phyloP scores from a whole-genome alignment of 495 filamentous ascomycete genomes.

The Zalerion maritima region DNA sequence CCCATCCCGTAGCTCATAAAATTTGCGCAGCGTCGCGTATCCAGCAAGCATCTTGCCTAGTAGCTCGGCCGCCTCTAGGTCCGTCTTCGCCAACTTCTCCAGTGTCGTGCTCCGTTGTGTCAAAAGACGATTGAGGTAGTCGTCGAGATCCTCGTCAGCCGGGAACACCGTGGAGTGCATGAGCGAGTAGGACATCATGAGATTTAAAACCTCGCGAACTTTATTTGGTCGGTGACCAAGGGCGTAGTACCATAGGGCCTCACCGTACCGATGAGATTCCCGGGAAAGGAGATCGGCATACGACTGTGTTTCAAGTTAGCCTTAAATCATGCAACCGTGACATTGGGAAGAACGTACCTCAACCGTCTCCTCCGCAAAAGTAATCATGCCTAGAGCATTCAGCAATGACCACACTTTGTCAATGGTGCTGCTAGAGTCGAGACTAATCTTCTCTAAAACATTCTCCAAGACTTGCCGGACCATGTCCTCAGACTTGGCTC shows the following conservation, averaged over 20 bases:
- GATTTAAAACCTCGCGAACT: slow-evolving; percentile 64
- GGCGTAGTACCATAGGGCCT: slow-evolving; percentile 74
- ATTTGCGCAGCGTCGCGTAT: slow-evolving; percentile 74
- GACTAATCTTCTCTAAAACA: slow-evolving; percentile 46
- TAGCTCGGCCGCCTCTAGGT: slow-evolving; percentile 63
- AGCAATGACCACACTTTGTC: slow-evolving; percentile 63
- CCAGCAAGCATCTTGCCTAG: slow-evolving; percentile 75
- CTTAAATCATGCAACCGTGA: not conserved
- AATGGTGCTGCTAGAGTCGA: slow-evolving; percentile 49
- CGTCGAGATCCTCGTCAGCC: slow-evolving; percentile 48
- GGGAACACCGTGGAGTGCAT: slow-evolving; percentile 71
- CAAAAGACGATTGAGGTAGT: slow-evolving; percentile 48
- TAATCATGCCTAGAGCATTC: slow-evolving; percentile 50
- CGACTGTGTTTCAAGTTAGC: slow-evolving; percentile 37
- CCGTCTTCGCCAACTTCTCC: slow-evolving; percentile 45
- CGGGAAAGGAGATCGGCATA: slow-evolving; percentile 59
- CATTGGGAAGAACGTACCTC: slow-evolving; percentile 42
- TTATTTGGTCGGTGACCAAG: slow-evolving; percentile 59
- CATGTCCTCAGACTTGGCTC: slow-evolving; percentile 44
- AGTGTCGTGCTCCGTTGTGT: slow-evolving; percentile 51
- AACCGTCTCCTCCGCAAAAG: slow-evolving; percentile 55
- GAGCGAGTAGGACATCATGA: slow-evolving; percentile 75
- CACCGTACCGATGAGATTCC: slow-evolving; percentile 57
- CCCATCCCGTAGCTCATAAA: slow-evolving; percentile 74
- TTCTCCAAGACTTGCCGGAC: slow-evolving; percentile 39